phyloP scores from a whole-genome alignment of 2,329 filamentous ascomycete genomes.

The Emergomyces orientalis region DNA sequence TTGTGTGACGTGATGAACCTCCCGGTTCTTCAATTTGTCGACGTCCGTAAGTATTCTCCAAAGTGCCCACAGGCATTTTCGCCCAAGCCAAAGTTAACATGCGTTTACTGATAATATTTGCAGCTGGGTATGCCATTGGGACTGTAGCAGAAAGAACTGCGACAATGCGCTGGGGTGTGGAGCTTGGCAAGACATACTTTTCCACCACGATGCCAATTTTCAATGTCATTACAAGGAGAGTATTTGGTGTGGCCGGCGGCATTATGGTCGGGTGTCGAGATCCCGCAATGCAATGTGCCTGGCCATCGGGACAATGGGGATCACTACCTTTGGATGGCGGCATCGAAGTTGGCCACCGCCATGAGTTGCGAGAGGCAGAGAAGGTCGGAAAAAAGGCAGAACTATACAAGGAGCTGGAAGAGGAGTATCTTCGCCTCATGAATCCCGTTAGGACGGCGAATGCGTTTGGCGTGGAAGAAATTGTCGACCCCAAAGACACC shows the following conservation, averaged over 20 bases:
- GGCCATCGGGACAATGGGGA: conserved; percentile 56
- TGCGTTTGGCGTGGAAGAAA: conserved; percentile 55
- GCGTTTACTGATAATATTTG: conserved; percentile 11
- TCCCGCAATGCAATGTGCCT: conserved; percentile 52
- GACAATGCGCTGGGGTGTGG: conserved; percentile 56
- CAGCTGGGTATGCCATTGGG: conserved; percentile 53
- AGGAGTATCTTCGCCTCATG: conserved; percentile 53
- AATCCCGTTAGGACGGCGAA: conserved; percentile 57
- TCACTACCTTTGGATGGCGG: conserved; percentile 54
- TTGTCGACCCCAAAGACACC: conserved; percentile 54
- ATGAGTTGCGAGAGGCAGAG: conserved; percentile 49
- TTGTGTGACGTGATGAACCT: conserved; percentile 58
- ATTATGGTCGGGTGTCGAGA: conserved; percentile 56
- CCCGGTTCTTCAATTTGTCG: conserved; percentile 54
- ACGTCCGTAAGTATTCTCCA: conserved; percentile 39
- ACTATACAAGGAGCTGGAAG: conserved; percentile 48
- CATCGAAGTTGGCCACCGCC: conserved; percentile 54
- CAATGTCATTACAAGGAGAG: conserved; percentile 52
- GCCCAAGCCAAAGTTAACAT: neutral
- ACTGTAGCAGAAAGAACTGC: conserved; percentile 54
- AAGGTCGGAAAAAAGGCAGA: conserved; percentile 42
- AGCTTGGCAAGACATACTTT: conserved; percentile 53
- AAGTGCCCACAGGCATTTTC: neutral
- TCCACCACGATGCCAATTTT: conserved; percentile 55
- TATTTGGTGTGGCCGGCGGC: conserved; percentile 55